Evolutionary conservation across 1,139 yeast species (phyloP).

Genomic region (Yamadazyma atlantica): DNA sequence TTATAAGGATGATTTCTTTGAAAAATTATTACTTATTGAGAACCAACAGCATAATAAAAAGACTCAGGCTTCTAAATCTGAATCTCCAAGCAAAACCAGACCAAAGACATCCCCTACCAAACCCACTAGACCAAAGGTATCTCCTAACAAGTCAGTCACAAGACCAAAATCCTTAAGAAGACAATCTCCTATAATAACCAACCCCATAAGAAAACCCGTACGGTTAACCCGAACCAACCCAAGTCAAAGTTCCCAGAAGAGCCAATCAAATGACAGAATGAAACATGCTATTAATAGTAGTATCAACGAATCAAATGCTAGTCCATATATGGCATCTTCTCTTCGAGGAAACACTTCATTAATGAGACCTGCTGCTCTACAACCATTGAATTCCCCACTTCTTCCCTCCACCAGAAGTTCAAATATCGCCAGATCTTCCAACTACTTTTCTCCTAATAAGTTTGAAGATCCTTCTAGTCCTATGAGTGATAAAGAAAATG

Average conservation of each 20-base stretch:
- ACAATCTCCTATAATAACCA: constrained; percentile 9
- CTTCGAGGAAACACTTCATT: constrained; percentile 18
- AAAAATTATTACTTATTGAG: constrained; percentile 43
- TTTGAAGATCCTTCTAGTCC: constrained; percentile 17
- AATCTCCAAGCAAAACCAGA: constrained; percentile 5
- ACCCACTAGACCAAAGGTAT: background rate
- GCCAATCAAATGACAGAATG: constrained; percentile 1
- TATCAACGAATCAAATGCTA: constrained; percentile 5
- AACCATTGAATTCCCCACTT: constrained; percentile 34
- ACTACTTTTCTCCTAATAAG: constrained; percentile 2
- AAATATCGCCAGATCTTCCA: constrained; percentile 1
- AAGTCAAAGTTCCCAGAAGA: constrained; percentile 2
- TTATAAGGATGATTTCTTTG: constrained; percentile 48
- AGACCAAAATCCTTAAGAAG: background rate
- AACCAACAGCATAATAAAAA: constrained; percentile 26
- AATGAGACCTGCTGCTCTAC: constrained; percentile 19
- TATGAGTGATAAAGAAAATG: constrained; percentile 13
- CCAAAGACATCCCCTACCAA: constrained; percentile 1
- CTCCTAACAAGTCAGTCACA: background rate
- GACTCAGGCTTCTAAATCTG: constrained; percentile 3
- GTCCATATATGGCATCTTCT: constrained; percentile 5
- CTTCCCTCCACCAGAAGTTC: constrained; percentile 4
- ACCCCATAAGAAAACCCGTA: constrained; percentile 8
- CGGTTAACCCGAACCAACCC: constrained; percentile 2
- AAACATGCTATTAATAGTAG: constrained; percentile 7